Evolutionary conservation across 2,329 filamentous ascomycete species (phyloP), one percentile per base, ranked within the genome.

Genomic region (Verticillium longisporum): DNA sequence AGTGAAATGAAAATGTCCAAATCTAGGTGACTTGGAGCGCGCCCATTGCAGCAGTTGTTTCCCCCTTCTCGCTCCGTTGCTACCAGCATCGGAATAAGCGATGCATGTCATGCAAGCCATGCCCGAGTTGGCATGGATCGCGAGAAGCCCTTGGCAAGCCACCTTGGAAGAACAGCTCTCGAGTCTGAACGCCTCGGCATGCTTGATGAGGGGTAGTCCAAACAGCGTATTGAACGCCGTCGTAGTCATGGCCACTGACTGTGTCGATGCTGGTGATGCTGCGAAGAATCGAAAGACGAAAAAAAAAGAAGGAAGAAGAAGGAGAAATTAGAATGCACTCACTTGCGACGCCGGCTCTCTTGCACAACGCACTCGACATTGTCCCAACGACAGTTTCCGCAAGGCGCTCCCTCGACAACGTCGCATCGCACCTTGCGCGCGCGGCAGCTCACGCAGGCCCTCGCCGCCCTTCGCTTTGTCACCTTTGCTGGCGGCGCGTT

Each of bases 341-440:
- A 92, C 89, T 91, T 92, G 82, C 92, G 88, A 69, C 92, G 86
- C 68, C 92, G 91, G 78, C 90, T 94, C 74, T 96, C 88, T 66
- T 88, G 88, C 31, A 91, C 86, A 60, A 88, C 80, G 75, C 89
- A 92, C 72, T 91, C 87, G 62, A 92, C 88, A 71, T 90, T 87
- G 73, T 92, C 89, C 78, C 90, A 85, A 65, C 90, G 83, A 77
- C 92, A 96, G 75, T 96, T 96, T 61, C 90, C 92, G 74, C 92
- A 96, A 1, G 92, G 92, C 54, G 88, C 88, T 57, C 89, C 89
- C 74, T 96, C 92, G 62, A 95, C 92, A 61, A 97, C 92, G 78
- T 97, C 93, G 78, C 93, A 97, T 61, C 93, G 86, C 53, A 97
- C 93, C 74, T 97, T 97, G 71, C 93, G 87, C 61, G 90, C 88